Percentiles rank a stretch among this genome's conserved stretches.
phyloP scores from a whole-genome alignment of 306 rosid genomes.

The Quercus berberidifolia region DNA sequence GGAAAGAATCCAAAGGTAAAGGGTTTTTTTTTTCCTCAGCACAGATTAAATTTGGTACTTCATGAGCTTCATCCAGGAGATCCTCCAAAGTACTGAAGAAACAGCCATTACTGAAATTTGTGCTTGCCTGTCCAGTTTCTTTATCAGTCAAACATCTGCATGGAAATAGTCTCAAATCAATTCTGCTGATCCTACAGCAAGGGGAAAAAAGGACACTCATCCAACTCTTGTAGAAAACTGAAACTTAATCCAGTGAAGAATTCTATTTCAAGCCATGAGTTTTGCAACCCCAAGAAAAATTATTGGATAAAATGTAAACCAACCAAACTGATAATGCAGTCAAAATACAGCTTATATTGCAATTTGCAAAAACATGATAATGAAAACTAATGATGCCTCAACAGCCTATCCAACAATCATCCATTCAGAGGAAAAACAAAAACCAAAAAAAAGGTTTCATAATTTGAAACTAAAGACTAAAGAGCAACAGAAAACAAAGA shows the following conservation, averaged over 20 bases:
- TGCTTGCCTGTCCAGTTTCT: constrained; percentile 23
- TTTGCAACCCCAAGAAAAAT: not conserved
- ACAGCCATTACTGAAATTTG: constrained; percentile 7
- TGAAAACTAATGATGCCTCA: too few species aligned
- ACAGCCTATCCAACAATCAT: too few species aligned
- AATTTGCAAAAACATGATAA: too few species aligned
- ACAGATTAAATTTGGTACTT: constrained; percentile 28
- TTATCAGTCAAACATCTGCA: constrained; percentile 74
- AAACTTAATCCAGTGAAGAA: not conserved
- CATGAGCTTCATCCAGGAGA: constrained; percentile 30
- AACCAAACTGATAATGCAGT: too few species aligned
- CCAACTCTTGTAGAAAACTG: not conserved
- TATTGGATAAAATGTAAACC: too few species aligned
- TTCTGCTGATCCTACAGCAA: not conserved
- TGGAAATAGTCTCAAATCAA: constrained; percentile 23
- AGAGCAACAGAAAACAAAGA: too few species aligned
- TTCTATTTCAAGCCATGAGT: not conserved
- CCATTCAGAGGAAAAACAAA: too few species aligned
- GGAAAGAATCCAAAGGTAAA: constrained; percentile 22
- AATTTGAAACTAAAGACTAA: too few species aligned
- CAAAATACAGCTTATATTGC: too few species aligned
- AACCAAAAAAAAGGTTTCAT: too few species aligned
- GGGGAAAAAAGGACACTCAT: not conserved
- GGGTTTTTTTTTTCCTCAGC: constrained; percentile 20
- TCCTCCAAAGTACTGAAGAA: constrained; percentile 21